phyloP scores from a whole-genome alignment of 768 basidiomycete genomes.

The Suillus spraguei region DNA sequence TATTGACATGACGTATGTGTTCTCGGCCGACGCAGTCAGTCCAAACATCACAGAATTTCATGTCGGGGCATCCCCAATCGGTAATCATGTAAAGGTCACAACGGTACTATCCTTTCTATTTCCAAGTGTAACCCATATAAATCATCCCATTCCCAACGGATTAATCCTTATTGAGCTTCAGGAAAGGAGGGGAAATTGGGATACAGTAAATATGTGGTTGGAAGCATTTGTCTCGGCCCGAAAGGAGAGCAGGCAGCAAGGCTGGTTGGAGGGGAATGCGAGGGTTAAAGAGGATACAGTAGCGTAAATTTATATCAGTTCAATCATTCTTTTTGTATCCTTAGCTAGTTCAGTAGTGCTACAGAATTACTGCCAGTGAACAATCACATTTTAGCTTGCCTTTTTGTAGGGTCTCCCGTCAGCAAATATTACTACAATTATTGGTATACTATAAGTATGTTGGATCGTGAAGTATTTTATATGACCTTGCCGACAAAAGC shows the following conservation, averaged over 20 bases:
- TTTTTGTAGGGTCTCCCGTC: no score
- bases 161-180: neutral
- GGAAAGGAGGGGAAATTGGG: neutral
- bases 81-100: neutral
- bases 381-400: no score
- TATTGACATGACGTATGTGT: neutral
- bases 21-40: neutral
- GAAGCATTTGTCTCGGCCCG: neutral
- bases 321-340: neutral
- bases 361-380: no score
- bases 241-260: neutral
- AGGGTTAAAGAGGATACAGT: neutral
- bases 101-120: neutral
- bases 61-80: neutral
- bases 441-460: constrained; percentile 17
- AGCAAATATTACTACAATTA: neutral
- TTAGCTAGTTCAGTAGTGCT: neutral
- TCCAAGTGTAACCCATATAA: neutral
- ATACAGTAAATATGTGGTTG: neutral
- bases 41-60: neutral
- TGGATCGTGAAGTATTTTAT: no score
- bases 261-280: neutral
- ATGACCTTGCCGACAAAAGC: constrained; percentile 55
- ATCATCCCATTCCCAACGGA: neutral
- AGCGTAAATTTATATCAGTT: neutral